Evolutionary conservation across 2,329 filamentous ascomycete genomes (phyloP), one percentile per base, ranked within the genome.

Genomic region (Emmonsia crescens): DNA sequence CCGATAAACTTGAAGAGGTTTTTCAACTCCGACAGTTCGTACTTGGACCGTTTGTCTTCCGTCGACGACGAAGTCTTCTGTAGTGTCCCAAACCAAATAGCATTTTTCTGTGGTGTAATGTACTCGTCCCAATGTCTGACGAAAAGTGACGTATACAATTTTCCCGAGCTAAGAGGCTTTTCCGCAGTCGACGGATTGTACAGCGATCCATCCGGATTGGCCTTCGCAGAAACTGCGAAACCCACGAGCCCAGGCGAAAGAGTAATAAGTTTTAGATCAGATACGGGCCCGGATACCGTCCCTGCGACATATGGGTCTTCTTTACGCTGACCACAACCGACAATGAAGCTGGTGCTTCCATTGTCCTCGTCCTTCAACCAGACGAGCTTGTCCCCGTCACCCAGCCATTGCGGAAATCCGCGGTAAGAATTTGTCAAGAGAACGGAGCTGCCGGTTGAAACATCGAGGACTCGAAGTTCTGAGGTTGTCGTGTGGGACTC

Each of bases 71-170:
- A 71, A 21, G 73, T 68, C 61, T 72, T 75, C 64, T 76, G 72
- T 19, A 83, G 70, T 44, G 79, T 68, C 29, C 77, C 80, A 66
- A 77, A 78, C 69, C 76, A 82, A 52, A 83, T 77, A 0, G 79
- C 68, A 64, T 79, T 80, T 60, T 74, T 76, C 67, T 82, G 74
- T n/a, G 77, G 75, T 27, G 76, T 75, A 16, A 80, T 69, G 65
- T 79, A 82, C 5, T 75, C 70, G 65, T 82, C 80, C 80, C 80
- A 82, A 65, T 82, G 80, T 42, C 80, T 73, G 14, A 82, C 80
- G 66, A 79, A 82, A 21, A 81, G 72, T 9, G 75, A 78, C 24
- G 78, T 79, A 66, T 82, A 83, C 3, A 82, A 66, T 56, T 71
- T 75, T 1, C 78, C 80, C 1, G 76, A 78, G 19, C 74, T 78